Percentiles rank a stretch among this genome's conserved stretches.
These are phyloP conservation scores for Phytophthora citricola DNA, from an alignment of 352 stramenopile genomes.

Conservation along the genomic window DNA sequence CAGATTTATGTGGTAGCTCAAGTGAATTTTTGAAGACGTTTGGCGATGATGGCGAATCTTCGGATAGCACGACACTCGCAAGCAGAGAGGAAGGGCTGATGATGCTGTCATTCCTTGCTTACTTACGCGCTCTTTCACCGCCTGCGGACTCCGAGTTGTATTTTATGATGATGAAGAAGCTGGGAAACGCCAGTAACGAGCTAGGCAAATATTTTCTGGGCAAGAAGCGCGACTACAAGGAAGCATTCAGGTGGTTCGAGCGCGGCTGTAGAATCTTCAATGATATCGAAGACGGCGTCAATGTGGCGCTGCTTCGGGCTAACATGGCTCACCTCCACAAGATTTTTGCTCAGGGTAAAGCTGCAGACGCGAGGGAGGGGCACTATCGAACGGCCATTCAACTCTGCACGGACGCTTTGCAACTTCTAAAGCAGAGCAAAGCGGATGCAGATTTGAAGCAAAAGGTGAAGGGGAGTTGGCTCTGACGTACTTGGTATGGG, in stretches of 20 bases:
- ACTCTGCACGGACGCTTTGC: constrained; percentile 69
- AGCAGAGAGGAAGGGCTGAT: constrained; percentile 45
- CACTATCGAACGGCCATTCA: constrained; percentile 72
- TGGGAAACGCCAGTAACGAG: constrained; percentile 88
- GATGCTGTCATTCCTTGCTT: constrained; percentile 67
- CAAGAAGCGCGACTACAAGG: constrained; percentile 46
- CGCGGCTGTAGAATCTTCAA: constrained; percentile 80
- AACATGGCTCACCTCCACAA: constrained; percentile 89
- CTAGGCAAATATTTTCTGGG: constrained; percentile 77
- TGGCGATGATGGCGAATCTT: constrained; percentile 4
- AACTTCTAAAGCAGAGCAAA: constrained; percentile 75
- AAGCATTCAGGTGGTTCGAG: constrained; percentile 82
- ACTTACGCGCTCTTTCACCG: constrained; percentile 67
- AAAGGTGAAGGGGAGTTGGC: constrained; percentile 85
- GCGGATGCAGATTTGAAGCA: constrained; percentile 59
- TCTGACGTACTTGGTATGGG: constrained; percentile 85
- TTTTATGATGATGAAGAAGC: constrained; percentile 88
- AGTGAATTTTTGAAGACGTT: constrained; percentile 23
- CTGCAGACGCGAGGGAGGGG: constrained; percentile 36
- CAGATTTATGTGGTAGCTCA: constrained; percentile 10
- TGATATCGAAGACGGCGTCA: constrained; percentile 87
- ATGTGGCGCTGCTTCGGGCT: constrained; percentile 79
- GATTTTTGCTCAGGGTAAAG: constrained; percentile 75
- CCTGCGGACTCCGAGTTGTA: constrained; percentile 79
- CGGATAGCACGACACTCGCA: constrained; percentile 8